These are phyloP conservation scores for Gossypium longicalyx DNA, from an alignment of 345 rosid genomes.

Conservation along the genomic window DNA sequence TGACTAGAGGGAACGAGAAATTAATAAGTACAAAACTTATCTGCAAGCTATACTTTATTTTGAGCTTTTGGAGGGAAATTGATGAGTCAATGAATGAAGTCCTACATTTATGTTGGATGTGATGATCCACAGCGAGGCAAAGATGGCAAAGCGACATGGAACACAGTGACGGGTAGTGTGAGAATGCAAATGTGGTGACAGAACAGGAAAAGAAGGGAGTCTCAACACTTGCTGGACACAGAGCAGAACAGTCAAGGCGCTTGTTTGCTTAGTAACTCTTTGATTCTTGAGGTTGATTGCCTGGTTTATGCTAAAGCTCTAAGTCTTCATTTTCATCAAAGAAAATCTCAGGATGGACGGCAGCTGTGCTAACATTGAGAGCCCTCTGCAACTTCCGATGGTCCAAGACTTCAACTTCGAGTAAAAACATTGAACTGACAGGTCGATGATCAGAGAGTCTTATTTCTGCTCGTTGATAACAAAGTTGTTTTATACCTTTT, in stretches of 20 bases:
- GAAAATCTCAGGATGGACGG: slow-evolving; percentile 69
- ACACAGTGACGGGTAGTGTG: no score
- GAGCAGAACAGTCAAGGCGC: not conserved
- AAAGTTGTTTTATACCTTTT: slow-evolving; percentile 69
- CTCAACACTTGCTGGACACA: not conserved
- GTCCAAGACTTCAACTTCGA: slow-evolving; percentile 85
- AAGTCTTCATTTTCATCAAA: slow-evolving; percentile 25
- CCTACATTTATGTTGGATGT: no score
- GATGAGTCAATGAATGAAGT: no score
- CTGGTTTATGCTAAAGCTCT: slow-evolving; percentile 21
- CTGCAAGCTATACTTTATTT: not conserved
- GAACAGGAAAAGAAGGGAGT: not conserved
- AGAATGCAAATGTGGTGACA: no score
- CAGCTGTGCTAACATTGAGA: slow-evolving; percentile 60
- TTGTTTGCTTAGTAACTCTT: not conserved
- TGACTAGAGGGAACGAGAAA: not conserved
- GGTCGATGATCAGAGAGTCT: slow-evolving; percentile 91
- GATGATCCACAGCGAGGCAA: no score
- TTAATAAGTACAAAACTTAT: not conserved
- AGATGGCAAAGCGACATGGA: no score
- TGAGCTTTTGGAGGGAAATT: not conserved
- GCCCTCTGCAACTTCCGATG: slow-evolving; percentile 76
- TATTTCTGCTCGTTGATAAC: slow-evolving; percentile 58
- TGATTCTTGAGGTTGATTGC: slow-evolving; percentile 19
- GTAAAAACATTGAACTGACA: slow-evolving; percentile 63